Percentiles rank a stretch among this genome's conserved stretches.
Evolutionary conservation across 306 rosid species (phyloP).

Genomic region (Ormosia emarginata): DNA sequence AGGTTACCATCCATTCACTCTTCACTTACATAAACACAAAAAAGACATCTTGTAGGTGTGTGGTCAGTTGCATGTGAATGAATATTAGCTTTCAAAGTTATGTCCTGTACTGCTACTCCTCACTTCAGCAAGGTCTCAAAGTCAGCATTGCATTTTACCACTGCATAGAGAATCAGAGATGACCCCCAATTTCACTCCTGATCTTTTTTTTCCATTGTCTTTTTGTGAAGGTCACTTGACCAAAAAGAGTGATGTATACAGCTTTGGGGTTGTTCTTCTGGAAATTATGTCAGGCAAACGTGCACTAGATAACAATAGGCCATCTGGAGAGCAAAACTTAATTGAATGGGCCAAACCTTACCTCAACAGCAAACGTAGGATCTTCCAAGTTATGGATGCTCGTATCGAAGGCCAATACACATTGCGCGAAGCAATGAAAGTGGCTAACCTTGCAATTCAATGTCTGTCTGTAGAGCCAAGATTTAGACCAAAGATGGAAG

Average conservation of each 20-base stretch:
- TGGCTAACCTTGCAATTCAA: conserved; percentile 58
- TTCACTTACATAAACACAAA: neutral
- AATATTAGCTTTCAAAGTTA: neutral
- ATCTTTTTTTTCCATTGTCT: neutral
- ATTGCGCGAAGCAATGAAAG: conserved; percentile 54
- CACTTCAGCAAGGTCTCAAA: neutral
- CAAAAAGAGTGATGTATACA: conserved; percentile 82
- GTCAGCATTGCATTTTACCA: neutral
- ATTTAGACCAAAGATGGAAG: conserved; percentile 75
- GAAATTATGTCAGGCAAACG: conserved; percentile 84
- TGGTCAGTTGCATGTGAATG: neutral
- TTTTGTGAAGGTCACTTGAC: conserved; percentile 82
- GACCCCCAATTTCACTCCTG: conserved; percentile 2
- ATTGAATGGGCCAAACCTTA: conserved; percentile 93
- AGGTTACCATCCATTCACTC: neutral
- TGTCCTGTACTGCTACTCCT: neutral
- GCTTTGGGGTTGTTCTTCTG: conserved; percentile 90
- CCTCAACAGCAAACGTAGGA: conserved; percentile 72
- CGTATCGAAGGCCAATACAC: conserved; percentile 83
- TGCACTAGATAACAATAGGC: conserved; percentile 81
- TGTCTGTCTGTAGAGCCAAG: conserved; percentile 73
- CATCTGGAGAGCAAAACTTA: conserved; percentile 69
- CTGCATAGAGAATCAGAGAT: neutral
- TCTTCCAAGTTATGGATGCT: conserved; percentile 70
- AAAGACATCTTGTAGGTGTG: neutral